Percentiles rank a stretch among this genome's conserved stretches.
phyloP scores from a whole-genome alignment of 192 early-diverging fungal species.

The Phycomyces blakesleeanus region DNA sequence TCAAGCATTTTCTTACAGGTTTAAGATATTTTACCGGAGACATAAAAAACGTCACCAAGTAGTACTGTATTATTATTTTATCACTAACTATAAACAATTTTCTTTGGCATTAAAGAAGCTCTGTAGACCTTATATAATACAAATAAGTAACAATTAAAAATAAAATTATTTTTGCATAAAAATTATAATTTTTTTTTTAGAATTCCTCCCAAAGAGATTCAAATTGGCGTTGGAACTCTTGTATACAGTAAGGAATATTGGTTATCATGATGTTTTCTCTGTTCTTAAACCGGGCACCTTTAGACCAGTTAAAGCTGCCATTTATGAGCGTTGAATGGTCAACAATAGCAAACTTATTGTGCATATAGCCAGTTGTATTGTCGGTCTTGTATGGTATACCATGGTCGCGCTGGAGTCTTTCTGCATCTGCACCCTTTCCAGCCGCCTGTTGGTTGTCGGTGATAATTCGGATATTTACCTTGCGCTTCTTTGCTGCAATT shows the following conservation, averaged over 20 bases:
- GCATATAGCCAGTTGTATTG: constrained; percentile 52
- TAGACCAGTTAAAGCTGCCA: constrained; percentile 64
- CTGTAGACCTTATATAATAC: no score
- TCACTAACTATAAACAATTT: no score
- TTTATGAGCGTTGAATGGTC: constrained; percentile 53
- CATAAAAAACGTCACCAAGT: no score
- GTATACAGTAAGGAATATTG: constrained; percentile 53
- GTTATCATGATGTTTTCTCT: constrained; percentile 66
- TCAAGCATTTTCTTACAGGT: no score
- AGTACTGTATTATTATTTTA: no score
- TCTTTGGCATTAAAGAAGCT: no score
- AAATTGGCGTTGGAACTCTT: constrained; percentile 58
- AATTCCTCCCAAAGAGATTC: constrained; percentile 50
- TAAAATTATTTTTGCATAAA: no score
- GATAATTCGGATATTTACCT: constrained; percentile 60
- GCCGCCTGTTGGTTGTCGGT: constrained; percentile 55
- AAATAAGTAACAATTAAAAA: no score
- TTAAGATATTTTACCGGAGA: no score
- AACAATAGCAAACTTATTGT: constrained; percentile 69
- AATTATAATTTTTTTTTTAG: no score
- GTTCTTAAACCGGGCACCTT: constrained; percentile 62
- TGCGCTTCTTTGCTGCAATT: constrained; percentile 51
- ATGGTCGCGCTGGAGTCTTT: constrained; percentile 27
- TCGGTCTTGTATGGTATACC: constrained; percentile 40
- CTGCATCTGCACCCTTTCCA: constrained; percentile 33